Evolutionary conservation across 345 rosid genomes (phyloP), one percentile per base, ranked within the genome.

Genomic region (Eucalyptus regnans): DNA sequence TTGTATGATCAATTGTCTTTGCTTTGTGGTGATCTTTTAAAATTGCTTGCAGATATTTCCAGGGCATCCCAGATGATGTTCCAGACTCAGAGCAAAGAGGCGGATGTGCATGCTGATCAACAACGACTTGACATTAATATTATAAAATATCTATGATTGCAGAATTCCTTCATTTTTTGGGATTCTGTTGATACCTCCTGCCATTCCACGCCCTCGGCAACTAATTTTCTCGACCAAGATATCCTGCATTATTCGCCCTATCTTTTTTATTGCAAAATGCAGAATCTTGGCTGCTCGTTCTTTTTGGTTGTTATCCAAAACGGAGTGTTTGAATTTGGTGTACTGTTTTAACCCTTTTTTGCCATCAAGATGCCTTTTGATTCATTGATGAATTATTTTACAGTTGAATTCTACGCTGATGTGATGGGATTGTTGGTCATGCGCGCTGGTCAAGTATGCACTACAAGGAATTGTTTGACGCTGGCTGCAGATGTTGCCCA

Each of bases 81-180:
- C 90, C 97, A 1, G 98, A 96, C 92, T 93, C 91, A n/a, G 99
- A 96, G 91, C 99, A 96, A 91, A 92, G 97, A 91, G 95, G 99
- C 44, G 98, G 99, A 23, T 97, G 99, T 88, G 95, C 99, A 46
- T 97, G 99, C 91, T 97, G 94, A 97, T 76, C 15, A 50, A 71
- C 43, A 51, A 51, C 25, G 51, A 87, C 85, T 48, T 54, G 76
- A 50, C 6, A 18, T 52, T 46, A 86, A 17, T n/a, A n/a, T 87
- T 48, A 60, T 87, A 31, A 14, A 16, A 37, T 44, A 12, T 87
- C 88, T n/a, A 8, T 31, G 51, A 15, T 60, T 22, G 12, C 64
- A 15, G 88, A 46, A 66, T 62, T 87, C 46, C 58, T 87, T 66
- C 14, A 87, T 87, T 87, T 68, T 87, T 87, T 49, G 64, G 87